phyloP scores from a whole-genome alignment of 129 eudicot species.

The Pulicaria dysenterica region DNA sequence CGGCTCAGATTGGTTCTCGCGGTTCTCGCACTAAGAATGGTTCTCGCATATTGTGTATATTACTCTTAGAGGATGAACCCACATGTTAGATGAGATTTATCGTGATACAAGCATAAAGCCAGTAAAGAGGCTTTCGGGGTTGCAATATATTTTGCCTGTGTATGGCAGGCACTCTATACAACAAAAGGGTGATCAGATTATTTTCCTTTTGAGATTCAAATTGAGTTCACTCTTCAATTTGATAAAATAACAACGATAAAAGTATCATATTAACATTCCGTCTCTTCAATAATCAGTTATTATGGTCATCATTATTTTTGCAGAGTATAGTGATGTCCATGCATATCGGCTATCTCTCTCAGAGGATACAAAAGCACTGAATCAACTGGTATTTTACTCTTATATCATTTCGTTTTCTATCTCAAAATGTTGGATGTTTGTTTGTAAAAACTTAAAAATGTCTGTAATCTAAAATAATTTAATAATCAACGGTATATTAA shows the following conservation, averaged over 20 bases:
- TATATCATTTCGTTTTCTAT: constrained; percentile 12
- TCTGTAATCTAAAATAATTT: background rate
- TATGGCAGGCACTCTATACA: no score
- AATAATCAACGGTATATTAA: background rate
- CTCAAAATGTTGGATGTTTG: constrained; percentile 9
- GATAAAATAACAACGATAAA: background rate
- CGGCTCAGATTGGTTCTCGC: no score
- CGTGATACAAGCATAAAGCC: background rate
- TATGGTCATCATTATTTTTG: constrained; percentile 26
- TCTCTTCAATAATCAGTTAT: constrained; percentile 17
- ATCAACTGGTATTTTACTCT: constrained; percentile 68
- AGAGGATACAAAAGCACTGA: constrained; percentile 95
- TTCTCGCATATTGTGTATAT: background rate
- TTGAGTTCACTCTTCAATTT: background rate
- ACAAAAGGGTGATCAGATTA: no score
- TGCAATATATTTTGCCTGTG: background rate
- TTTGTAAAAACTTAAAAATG: background rate
- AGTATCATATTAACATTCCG: background rate
- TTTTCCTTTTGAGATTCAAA: constrained; percentile 10
- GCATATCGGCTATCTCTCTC: constrained; percentile 94
- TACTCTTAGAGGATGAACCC: constrained; percentile 14
- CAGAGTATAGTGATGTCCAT: constrained; percentile 89
- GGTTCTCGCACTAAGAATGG: no score
- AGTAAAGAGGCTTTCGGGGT: background rate
- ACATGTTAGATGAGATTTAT: background rate